These are phyloP conservation scores for Aspergillus ellipticus DNA, from an alignment of 495 filamentous ascomycete species.

Conservation along the genomic window DNA sequence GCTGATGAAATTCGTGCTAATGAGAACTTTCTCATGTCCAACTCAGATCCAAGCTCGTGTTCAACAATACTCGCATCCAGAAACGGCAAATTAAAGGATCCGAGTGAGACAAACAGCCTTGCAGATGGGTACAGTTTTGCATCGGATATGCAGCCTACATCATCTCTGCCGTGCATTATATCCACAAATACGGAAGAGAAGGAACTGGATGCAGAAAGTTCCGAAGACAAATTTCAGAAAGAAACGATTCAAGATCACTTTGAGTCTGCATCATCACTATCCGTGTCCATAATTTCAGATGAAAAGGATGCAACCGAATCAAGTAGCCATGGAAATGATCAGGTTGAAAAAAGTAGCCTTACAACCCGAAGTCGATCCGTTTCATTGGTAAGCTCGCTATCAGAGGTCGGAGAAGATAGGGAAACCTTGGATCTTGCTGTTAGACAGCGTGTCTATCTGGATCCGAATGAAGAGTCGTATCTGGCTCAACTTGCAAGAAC, in stretches of 20 bases:
- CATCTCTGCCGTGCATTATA: too few relatives aligned
- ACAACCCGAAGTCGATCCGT: background rate
- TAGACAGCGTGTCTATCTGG: background rate
- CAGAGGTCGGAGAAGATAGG: background rate
- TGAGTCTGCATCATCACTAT: too few relatives aligned
- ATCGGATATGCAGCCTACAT: too few relatives aligned
- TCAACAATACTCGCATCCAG: background rate
- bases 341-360: background rate
- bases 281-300: background rate
- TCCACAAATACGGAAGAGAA: too few relatives aligned
- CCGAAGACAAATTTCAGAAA: too few relatives aligned
- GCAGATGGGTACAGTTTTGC: background rate
- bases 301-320: background rate
- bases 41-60: background rate
- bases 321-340: background rate
- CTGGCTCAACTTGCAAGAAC: background rate
- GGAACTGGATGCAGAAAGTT: too few relatives aligned
- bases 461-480: constrained; percentile 1
- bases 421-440: background rate
- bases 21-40: background rate
- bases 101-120: background rate
- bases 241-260: too few relatives aligned
- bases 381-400: background rate
- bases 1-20: background rate
- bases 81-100: background rate